These are phyloP conservation scores for Hanseniaspora meyeri DNA, from an alignment of 805 yeast genomes.

Conservation along the genomic window DNA sequence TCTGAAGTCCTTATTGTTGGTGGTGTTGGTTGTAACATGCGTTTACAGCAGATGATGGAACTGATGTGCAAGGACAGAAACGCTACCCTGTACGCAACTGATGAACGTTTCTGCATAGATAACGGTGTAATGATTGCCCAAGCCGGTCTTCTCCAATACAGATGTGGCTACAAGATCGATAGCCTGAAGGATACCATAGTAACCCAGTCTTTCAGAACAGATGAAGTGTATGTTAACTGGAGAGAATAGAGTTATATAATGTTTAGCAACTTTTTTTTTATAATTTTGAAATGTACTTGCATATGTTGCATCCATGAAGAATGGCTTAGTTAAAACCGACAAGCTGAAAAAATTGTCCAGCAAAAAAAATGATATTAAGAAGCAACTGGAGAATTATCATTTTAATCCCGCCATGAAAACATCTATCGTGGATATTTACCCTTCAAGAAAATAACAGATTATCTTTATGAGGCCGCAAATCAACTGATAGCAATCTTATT, in stretches of 20 bases:
- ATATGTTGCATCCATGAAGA: background rate
- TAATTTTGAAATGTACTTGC: background rate
- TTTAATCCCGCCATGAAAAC: no score
- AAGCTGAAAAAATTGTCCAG: no score
- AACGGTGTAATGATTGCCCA: conserved; percentile 99
- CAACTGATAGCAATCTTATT: no score
- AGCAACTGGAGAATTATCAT: no score
- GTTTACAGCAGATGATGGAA: conserved; percentile 95
- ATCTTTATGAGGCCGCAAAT: no score
- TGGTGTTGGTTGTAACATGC: conserved; percentile 91
- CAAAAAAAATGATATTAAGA: no score
- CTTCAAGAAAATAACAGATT: no score
- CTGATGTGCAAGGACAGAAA: conserved; percentile 75
- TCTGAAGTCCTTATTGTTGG: conserved; percentile 89
- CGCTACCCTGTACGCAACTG: conserved; percentile 87
- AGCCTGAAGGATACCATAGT: conserved; percentile 63
- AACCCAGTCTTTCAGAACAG: conserved; percentile 88
- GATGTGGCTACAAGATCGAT: conserved; percentile 58
- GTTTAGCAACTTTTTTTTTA: background rate
- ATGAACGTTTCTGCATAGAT: conserved; percentile 92
- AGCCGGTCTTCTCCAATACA: conserved; percentile 76
- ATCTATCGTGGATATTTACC: no score
- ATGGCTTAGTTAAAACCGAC: no score
- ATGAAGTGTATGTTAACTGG: conserved; percentile 85
- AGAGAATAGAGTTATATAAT: conserved; percentile 39